These are phyloP conservation scores for Sclerospora graminicola DNA, from an alignment of 352 stramenopile species.

Conservation along the genomic window DNA sequence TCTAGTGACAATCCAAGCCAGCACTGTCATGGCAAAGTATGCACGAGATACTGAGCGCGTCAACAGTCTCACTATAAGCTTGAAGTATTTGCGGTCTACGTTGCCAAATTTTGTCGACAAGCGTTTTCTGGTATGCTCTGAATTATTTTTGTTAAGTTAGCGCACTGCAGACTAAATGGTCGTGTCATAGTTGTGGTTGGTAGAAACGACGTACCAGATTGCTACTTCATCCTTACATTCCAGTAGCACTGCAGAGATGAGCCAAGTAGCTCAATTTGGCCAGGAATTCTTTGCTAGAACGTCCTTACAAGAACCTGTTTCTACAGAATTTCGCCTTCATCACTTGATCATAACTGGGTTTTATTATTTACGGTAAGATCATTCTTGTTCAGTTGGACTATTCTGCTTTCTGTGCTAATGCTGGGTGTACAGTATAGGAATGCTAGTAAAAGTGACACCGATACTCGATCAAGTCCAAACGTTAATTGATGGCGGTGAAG, in stretches of 20 bases:
- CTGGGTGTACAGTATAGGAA: conserved; percentile 25
- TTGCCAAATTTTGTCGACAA: conserved; percentile 36
- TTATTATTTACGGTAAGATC: conserved; percentile 35
- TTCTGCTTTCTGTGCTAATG: background rate
- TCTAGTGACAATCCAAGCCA: conserved; percentile 42
- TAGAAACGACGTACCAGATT: conserved; percentile 50
- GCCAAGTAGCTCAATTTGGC: conserved; percentile 30
- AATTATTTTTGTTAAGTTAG: background rate
- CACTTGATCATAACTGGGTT: conserved; percentile 54
- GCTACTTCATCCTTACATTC: conserved; percentile 33
- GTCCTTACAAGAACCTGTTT: conserved; percentile 11
- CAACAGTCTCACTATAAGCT: conserved; percentile 31
- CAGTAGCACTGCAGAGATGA: conserved; percentile 13
- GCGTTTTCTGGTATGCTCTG: conserved; percentile 34
- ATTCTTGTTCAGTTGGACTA: background rate
- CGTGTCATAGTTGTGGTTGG: conserved; percentile 43
- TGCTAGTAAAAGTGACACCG: conserved; percentile 27
- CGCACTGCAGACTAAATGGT: conserved; percentile 4
- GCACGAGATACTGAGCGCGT: conserved; percentile 2
- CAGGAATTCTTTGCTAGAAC: conserved; percentile 34
- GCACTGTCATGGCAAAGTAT: conserved; percentile 24
- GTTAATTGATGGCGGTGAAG: conserved; percentile 6
- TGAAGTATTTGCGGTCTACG: conserved; percentile 36
- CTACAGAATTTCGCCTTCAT: conserved; percentile 32
- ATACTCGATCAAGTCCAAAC: conserved; percentile 34